These are phyloP conservation scores for Collybiopsis luxurians DNA, from an alignment of 768 basidiomycete species.

Conservation along the genomic window DNA sequence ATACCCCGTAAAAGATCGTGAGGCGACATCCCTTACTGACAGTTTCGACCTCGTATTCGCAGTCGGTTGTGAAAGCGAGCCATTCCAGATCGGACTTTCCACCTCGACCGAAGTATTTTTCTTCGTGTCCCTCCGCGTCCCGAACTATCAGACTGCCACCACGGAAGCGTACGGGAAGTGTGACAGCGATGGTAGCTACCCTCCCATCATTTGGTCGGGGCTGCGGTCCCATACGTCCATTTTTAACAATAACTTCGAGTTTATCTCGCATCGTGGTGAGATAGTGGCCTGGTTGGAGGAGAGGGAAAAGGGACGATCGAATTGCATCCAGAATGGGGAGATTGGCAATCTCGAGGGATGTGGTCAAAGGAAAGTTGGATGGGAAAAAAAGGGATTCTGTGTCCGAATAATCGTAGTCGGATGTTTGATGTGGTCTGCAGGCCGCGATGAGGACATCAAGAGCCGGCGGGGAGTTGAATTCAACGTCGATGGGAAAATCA, in stretches of 20 bases:
- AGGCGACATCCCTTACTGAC: slow-evolving; percentile 71
- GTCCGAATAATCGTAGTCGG: slow-evolving; percentile 50
- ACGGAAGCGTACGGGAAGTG: slow-evolving; percentile 70
- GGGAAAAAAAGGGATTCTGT: slow-evolving; percentile 74
- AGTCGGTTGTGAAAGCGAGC: slow-evolving; percentile 73
- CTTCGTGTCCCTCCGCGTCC: slow-evolving; percentile 51
- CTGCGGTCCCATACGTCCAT: slow-evolving; percentile 57
- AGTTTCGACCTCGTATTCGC: slow-evolving; percentile 70
- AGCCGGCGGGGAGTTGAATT: slow-evolving; percentile 71
- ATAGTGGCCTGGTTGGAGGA: slow-evolving; percentile 64
- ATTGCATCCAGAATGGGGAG: slow-evolving; percentile 81
- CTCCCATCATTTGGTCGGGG: slow-evolving; percentile 60
- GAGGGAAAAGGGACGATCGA: slow-evolving; percentile 68
- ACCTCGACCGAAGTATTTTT: slow-evolving; percentile 60
- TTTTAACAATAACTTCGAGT: slow-evolving; percentile 64
- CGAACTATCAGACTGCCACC: slow-evolving; percentile 66
- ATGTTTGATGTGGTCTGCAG: slow-evolving; percentile 62
- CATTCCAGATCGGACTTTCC: slow-evolving; percentile 72
- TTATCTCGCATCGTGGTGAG: slow-evolving; percentile 66
- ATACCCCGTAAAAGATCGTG: slow-evolving; percentile 69
- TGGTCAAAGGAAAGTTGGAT: slow-evolving; percentile 65
- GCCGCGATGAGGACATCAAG: slow-evolving; percentile 76
- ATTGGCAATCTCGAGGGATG: slow-evolving; percentile 77
- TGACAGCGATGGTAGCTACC: slow-evolving; percentile 69
- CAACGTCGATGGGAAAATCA: slow-evolving; percentile 79